phyloP scores from a whole-genome alignment of 2,329 filamentous ascomycete genomes.

The Xylariomycetidae sp. region DNA sequence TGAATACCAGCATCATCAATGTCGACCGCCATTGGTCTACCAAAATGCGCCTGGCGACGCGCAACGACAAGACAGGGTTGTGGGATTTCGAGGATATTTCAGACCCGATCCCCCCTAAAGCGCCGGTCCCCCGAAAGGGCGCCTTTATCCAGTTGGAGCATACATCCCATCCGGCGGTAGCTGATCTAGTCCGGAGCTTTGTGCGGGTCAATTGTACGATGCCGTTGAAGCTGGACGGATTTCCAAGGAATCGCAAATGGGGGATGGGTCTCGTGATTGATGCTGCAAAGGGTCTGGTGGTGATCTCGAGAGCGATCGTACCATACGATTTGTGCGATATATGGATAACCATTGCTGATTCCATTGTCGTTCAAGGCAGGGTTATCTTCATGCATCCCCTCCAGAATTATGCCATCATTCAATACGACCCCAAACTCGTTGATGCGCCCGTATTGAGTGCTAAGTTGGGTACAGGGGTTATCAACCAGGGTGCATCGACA shows the following conservation, averaged over 20 bases:
- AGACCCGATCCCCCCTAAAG: slow-evolving; percentile 70
- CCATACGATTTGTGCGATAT: slow-evolving; percentile 97
- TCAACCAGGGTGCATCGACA: slow-evolving; percentile 89
- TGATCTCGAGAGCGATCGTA: slow-evolving; percentile 90
- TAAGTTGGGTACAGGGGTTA: slow-evolving; percentile 71
- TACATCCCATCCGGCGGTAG: slow-evolving; percentile 82
- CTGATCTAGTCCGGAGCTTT: slow-evolving; percentile 89
- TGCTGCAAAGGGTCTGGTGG: slow-evolving; percentile 88
- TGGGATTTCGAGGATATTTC: slow-evolving; percentile 93
- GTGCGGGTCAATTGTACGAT: slow-evolving; percentile 89
- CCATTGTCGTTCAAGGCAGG: slow-evolving; percentile 89
- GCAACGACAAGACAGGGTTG: slow-evolving; percentile 83
- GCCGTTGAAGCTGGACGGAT: slow-evolving; percentile 96
- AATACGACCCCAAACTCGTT: slow-evolving; percentile 92
- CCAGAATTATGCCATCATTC: slow-evolving; percentile 93
- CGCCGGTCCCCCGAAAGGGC: slow-evolving; percentile 70
- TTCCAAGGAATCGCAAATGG: slow-evolving; percentile 88
- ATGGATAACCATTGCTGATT: slow-evolving; percentile 92
- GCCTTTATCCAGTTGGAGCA: slow-evolving; percentile 91
- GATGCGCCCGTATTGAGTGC: slow-evolving; percentile 90
- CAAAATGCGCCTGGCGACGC: slow-evolving; percentile 87
- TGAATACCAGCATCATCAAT: slow-evolving; percentile 87
- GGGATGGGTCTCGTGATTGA: slow-evolving; percentile 97
- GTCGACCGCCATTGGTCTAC: slow-evolving; percentile 94
- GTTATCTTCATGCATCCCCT: slow-evolving; percentile 94